Base-by-base conservation (phyloP, 2,329 filamentous ascomycete species). In the Orbilia ellipsospora region DNA sequence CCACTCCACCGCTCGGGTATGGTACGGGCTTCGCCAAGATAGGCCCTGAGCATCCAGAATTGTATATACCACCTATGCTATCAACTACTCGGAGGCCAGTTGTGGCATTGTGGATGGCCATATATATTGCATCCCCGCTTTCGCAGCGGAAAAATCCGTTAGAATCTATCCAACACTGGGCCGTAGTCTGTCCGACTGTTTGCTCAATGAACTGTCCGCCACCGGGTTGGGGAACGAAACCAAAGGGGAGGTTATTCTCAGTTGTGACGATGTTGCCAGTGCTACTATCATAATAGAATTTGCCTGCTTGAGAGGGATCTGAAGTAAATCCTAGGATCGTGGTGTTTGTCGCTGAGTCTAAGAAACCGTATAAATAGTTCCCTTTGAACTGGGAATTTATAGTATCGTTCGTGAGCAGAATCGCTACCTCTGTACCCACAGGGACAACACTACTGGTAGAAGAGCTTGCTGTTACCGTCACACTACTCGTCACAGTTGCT, bases 331-430 rank as follows among this genome's bases (percentile, higher is more conserved):
- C 28, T 3, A 57, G 15, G 2, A n/a, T 7, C 20, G n/a, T 40
- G 2, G 4, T 5, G 15, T 20, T 20, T 7, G 31, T 42, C 4
- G 5, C 31, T 2, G 26, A 16, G 12, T 42, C 54, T 3, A 40
- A 6, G 15, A 16, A 57, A 6, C n/a, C n/a, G 16, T 40, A 40
- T 7, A 57, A 16, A 20, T 16, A 57, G 13, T 26, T 40, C 10
- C 54, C 54, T 20, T 42, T 57, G 16, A 57, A 57, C 20, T 57
- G 54, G 18, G 13, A 26, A n/a, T 57, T 57, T 13, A 20, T 16
- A 3, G 15, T 31, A 28, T 57, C 54, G 18, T 20, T 31, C 8
- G 54, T 57, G 5, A 57, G 31, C 23, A 40, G 54, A 2, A 57
- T n/a, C 2, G 54, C 54, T 16, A 57, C n/a, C 8, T 20, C 16